A percentile compares a stretch with the other conserved stretches of the same genome.
Conservation (phyloP, 2,329 filamentous ascomycete genomes). For the Aspergillus neotritici region DNA sequence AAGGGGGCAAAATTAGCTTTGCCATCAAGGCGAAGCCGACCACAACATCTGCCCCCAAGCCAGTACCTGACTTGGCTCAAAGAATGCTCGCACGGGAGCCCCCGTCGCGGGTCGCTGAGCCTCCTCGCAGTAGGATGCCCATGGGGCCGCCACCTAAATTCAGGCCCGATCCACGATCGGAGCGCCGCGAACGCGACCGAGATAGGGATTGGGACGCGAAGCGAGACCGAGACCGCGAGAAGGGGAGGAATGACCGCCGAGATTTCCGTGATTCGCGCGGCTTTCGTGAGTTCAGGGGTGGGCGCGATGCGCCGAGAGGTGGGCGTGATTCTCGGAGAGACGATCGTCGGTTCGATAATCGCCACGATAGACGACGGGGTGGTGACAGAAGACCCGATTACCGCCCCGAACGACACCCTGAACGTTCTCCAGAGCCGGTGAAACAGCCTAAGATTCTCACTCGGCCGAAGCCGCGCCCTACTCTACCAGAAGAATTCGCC, state of each 20-base stretch:
- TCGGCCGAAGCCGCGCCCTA: slow-evolving; percentile 65
- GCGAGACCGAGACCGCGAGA: slow-evolving; percentile 27
- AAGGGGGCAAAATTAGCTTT: slow-evolving; percentile 77
- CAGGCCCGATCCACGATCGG: slow-evolving; percentile 37
- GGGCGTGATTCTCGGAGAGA: slow-evolving; percentile 31
- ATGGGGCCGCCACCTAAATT: slow-evolving; percentile 34
- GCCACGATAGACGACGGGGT: slow-evolving; percentile 35
- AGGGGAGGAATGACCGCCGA: slow-evolving; percentile 30
- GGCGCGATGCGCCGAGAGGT: slow-evolving; percentile 22
- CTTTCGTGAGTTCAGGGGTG: slow-evolving; percentile 25
- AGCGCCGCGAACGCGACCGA: slow-evolving; percentile 40
- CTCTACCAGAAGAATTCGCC: slow-evolving; percentile 64
- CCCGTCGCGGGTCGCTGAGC: slow-evolving; percentile 29
- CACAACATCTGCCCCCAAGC: slow-evolving; percentile 49
- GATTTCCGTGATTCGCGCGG: slow-evolving; percentile 28
- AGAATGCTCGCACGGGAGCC: slow-evolving; percentile 42
- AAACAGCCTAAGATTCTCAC: slow-evolving; percentile 63
- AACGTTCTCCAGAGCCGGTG: slow-evolving; percentile 43
- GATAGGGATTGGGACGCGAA: slow-evolving; percentile 33
- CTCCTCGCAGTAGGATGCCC: slow-evolving; percentile 36
- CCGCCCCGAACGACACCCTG: slow-evolving; percentile 44
- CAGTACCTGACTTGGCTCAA: slow-evolving; percentile 46
- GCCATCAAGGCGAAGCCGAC: slow-evolving; percentile 77
- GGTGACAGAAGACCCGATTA: slow-evolving; percentile 29
- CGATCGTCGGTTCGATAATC: slow-evolving; percentile 38